Evolutionary conservation across 352 stramenopile species (phyloP).

Genomic region (Globisporangium carolinianum): DNA sequence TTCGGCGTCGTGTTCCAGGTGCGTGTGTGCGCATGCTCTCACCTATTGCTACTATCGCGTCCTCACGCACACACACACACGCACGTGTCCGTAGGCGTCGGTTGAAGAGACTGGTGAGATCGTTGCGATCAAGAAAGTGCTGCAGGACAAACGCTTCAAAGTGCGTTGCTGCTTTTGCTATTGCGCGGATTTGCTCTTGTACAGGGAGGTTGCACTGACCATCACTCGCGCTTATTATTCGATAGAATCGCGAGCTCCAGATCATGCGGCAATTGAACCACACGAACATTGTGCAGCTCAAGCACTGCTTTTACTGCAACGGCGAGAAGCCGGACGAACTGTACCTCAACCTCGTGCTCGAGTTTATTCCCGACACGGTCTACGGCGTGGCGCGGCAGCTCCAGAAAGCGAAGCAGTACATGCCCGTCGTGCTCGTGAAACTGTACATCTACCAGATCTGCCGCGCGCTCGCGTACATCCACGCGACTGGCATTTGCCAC

Average conservation of each 20-base stretch:
- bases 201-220: background rate
- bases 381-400: constrained; percentile 95
- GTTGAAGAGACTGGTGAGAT: constrained; percentile 97
- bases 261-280: constrained; percentile 99
- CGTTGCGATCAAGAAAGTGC: constrained; percentile 99
- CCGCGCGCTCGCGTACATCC: constrained; percentile 96
- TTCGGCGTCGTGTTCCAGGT: constrained; percentile 99
- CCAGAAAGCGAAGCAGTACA: constrained; percentile 96
- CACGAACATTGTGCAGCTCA: constrained; percentile 98
- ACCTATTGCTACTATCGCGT: background rate
- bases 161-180: constrained; percentile 15
- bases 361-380: constrained; percentile 99
- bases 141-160: constrained; percentile 99
- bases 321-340: constrained; percentile 93
- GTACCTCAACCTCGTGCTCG: constrained; percentile 98
- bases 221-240: background rate
- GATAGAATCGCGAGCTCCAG: constrained; percentile 97
- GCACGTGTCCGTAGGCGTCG: constrained; percentile 41
- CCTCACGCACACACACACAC: background rate
- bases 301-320: constrained; percentile 99
- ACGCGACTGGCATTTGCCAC: constrained; percentile 97
- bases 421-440: constrained; percentile 97
- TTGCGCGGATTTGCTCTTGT: too few species aligned
- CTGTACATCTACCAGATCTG: constrained; percentile 99
- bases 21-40: background rate